Percentiles rank a stretch among this genome's conserved stretches.
Conservation (phyloP, 352 stramenopile genomes). For the Globisporangium acanthophoron region DNA sequence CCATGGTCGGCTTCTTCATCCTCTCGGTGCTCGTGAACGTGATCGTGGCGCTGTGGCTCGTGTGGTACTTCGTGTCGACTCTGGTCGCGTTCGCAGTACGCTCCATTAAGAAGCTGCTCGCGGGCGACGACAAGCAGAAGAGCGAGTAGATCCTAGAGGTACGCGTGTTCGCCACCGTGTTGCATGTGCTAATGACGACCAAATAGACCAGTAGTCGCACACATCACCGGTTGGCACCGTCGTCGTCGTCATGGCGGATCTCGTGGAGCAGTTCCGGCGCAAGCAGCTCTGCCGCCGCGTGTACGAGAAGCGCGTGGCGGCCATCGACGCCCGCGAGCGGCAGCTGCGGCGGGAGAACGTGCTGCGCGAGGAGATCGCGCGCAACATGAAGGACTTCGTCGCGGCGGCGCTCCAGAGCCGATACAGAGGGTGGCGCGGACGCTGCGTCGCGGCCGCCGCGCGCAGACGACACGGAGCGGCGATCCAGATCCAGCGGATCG, state of each 20-base stretch:
- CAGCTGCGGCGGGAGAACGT: conserved; percentile 52
- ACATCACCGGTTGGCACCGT: neutral
- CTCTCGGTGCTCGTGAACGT: conserved; percentile 47
- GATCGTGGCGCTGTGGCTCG: conserved; percentile 51
- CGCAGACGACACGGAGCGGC: conserved; percentile 37
- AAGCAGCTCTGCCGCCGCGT: conserved; percentile 47
- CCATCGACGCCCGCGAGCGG: conserved; percentile 34
- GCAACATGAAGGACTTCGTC: conserved; percentile 73
- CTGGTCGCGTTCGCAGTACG: conserved; percentile 14
- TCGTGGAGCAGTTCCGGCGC: conserved; percentile 36
- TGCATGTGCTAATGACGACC: neutral
- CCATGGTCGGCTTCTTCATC: conserved; percentile 30
- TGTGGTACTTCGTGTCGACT: conserved; percentile 55
- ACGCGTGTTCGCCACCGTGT: no score
- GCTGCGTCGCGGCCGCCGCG: conserved; percentile 24
- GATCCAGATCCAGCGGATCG: conserved; percentile 51
- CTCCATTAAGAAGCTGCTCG: conserved; percentile 1
- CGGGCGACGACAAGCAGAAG: conserved; percentile 15
- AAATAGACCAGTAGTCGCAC: neutral
- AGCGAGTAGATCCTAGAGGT: neutral
- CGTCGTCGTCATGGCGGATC: conserved; percentile 29
- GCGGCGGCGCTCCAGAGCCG: conserved; percentile 60
- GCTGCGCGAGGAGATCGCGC: conserved; percentile 61
- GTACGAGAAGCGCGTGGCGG: conserved; percentile 47
- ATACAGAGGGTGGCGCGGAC: conserved; percentile 58